Evolutionary conservation across 345 rosid genomes (phyloP).

Genomic region (Luvunga scandens): DNA sequence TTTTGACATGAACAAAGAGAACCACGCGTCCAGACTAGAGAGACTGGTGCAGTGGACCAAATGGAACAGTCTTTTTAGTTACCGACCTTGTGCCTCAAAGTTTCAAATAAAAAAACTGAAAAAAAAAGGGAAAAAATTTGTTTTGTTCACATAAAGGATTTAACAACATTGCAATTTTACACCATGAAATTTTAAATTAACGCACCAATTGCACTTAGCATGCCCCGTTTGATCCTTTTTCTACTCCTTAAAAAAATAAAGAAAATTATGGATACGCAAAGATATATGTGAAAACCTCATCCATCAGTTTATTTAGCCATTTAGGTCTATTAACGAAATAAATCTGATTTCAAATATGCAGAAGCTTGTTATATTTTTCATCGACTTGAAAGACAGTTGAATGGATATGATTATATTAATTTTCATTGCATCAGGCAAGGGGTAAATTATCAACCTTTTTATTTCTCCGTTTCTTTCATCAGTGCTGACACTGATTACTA

Average conservation of each 20-base stretch:
- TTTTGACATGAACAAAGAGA: background rate
- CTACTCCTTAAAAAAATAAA: background rate
- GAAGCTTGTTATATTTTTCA: background rate
- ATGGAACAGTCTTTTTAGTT: background rate
- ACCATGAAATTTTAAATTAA: background rate
- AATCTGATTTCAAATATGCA: too few relatives aligned
- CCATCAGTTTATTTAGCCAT: too few relatives aligned
- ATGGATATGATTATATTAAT: background rate
- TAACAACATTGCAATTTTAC: background rate
- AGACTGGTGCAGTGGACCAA: background rate
- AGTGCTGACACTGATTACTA: background rate
- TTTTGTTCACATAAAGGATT: too few relatives aligned
- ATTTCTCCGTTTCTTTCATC: background rate
- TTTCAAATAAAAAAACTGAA: background rate
- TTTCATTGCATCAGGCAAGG: too few relatives aligned
- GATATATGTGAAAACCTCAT: too few relatives aligned
- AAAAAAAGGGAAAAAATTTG: background rate
- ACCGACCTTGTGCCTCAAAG: background rate
- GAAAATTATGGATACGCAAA: background rate
- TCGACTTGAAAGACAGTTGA: background rate
- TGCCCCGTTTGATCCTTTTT: background rate
- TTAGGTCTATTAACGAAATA: too few relatives aligned
- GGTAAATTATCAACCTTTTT: too few relatives aligned
- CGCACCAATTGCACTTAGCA: background rate
- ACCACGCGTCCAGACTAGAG: background rate